Percentiles rank a stretch among this genome's conserved stretches.
These are phyloP conservation scores for Suillus plorans DNA, from an alignment of 768 basidiomycete genomes.

Conservation along the genomic window DNA sequence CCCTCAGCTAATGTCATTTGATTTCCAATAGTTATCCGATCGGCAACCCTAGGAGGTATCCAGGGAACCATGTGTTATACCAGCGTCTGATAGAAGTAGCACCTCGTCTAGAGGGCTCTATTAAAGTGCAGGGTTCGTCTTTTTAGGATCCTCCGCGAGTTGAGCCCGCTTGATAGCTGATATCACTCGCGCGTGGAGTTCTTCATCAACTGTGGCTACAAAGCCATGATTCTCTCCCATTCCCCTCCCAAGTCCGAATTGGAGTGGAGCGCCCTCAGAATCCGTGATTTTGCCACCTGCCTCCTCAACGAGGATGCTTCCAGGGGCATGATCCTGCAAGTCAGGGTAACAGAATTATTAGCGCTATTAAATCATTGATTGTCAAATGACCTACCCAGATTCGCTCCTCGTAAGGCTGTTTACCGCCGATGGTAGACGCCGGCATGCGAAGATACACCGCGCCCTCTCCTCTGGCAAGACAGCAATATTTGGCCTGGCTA, in stretches of 20 bases:
- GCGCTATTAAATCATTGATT: neutral
- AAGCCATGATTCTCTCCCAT: slow-evolving; percentile 87
- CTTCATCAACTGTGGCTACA: slow-evolving; percentile 69
- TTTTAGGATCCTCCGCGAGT: slow-evolving; percentile 28
- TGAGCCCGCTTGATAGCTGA: slow-evolving; percentile 68
- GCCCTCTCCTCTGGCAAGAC: slow-evolving; percentile 84
- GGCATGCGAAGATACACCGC: slow-evolving; percentile 82
- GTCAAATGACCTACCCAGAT: slow-evolving; percentile 74
- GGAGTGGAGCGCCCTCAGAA: slow-evolving; percentile 70
- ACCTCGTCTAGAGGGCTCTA: neutral
- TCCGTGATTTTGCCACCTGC: slow-evolving; percentile 90
- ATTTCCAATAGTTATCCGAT: neutral
- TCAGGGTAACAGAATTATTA: neutral
- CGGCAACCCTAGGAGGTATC: neutral
- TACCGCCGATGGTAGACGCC: slow-evolving; percentile 41
- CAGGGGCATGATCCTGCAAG: slow-evolving; percentile 85
- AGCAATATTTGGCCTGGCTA: slow-evolving; percentile 93
- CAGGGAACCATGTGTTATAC: neutral
- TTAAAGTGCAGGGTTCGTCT: slow-evolving; percentile 7
- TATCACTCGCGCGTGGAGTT: slow-evolving; percentile 66
- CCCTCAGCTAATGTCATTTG: neutral
- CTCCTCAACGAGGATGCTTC: slow-evolving; percentile 80
- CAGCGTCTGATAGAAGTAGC: neutral
- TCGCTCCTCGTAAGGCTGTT: slow-evolving; percentile 80
- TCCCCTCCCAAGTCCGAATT: slow-evolving; percentile 87